phyloP scores from a whole-genome alignment of 2,329 filamentous ascomycete species.

The Annulohypoxylon truncatum region DNA sequence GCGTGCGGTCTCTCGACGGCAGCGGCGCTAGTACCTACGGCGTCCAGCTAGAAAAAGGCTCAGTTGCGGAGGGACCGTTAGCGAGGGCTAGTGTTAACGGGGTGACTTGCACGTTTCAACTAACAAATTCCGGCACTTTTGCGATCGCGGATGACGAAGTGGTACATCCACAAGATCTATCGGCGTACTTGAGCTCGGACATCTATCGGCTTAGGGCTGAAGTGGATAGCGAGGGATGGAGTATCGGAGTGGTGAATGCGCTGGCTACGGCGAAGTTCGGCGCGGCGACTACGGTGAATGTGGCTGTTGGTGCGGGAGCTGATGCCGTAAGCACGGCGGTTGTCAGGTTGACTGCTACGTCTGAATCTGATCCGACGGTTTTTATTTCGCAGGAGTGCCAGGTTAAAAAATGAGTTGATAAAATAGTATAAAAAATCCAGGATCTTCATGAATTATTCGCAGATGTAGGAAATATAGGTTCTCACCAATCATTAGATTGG shows the following conservation, averaged over 20 bases:
- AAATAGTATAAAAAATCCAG: too few relatives aligned
- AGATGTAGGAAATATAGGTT: background rate
- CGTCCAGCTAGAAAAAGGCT: slow-evolving; percentile 54
- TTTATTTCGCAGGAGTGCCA: slow-evolving; percentile 49
- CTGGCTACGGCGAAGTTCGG: slow-evolving; percentile 58
- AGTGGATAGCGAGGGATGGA: slow-evolving; percentile 60
- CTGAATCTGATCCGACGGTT: slow-evolving; percentile 56
- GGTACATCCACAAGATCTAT: slow-evolving; percentile 51
- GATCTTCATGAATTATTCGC: too few relatives aligned
- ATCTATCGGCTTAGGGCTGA: slow-evolving; percentile 60
- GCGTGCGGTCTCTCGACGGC: slow-evolving; percentile 57
- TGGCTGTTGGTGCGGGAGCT: slow-evolving; percentile 55
- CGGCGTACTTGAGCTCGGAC: slow-evolving; percentile 56
- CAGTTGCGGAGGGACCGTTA: slow-evolving; percentile 40
- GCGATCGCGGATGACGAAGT: slow-evolving; percentile 41
- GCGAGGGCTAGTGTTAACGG: slow-evolving; percentile 50
- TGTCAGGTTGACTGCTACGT: slow-evolving; percentile 58
- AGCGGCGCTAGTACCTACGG: slow-evolving; percentile 51
- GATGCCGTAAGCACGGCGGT: slow-evolving; percentile 52
- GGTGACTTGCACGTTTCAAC: slow-evolving; percentile 59
- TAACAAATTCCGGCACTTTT: slow-evolving; percentile 59
- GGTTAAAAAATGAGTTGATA: slow-evolving; percentile 50
- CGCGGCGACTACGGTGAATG: slow-evolving; percentile 52
- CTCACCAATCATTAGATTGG: too few relatives aligned
- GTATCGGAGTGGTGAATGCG: slow-evolving; percentile 56